phyloP scores from a whole-genome alignment of 2,329 filamentous ascomycete species.

The Phaeoacremonium minimum region DNA sequence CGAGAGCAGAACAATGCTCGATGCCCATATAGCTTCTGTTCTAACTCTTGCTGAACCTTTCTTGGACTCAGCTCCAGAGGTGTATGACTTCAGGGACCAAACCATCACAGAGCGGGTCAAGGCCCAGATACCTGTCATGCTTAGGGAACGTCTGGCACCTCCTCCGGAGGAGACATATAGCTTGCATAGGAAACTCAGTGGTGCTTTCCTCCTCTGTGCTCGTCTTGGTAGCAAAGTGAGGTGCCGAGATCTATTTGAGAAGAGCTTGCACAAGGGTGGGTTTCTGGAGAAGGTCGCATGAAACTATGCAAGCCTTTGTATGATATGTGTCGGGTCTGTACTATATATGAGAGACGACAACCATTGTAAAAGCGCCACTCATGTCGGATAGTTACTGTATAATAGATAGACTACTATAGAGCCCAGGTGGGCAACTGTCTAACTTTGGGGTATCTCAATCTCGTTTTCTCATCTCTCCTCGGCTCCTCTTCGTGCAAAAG shows the following conservation, averaged over 20 bases:
- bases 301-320: too few species aligned
- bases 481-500: conserved; percentile 41
- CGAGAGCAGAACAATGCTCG: conserved; percentile 80
- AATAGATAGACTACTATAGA: background rate
- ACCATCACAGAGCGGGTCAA: conserved; percentile 95
- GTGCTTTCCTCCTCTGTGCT: conserved; percentile 90
- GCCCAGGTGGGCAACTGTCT: too few species aligned
- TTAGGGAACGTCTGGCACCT: conserved; percentile 80
- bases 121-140: conserved; percentile 85
- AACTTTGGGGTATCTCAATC: background rate
- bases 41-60: conserved; percentile 93
- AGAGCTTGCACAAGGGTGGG: conserved; percentile 38
- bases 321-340: too few species aligned
- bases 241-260: conserved; percentile 75
- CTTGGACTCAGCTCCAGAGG: conserved; percentile 64
- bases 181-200: conserved; percentile 89
- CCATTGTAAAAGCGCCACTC: too few species aligned
- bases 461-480: conserved; percentile 9
- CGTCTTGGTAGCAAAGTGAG: conserved; percentile 76
- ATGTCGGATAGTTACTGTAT: background rate
- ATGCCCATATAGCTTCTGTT: conserved; percentile 85
- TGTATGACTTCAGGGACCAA: conserved; percentile 91
- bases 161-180: conserved; percentile 98
- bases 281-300: conserved; percentile 4
- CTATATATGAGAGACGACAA: too few species aligned